Percentiles rank a stretch among this genome's conserved stretches.
Evolutionary conservation across 164 flowering plant species (phyloP).

Genomic region (Taxillus chinensis): DNA sequence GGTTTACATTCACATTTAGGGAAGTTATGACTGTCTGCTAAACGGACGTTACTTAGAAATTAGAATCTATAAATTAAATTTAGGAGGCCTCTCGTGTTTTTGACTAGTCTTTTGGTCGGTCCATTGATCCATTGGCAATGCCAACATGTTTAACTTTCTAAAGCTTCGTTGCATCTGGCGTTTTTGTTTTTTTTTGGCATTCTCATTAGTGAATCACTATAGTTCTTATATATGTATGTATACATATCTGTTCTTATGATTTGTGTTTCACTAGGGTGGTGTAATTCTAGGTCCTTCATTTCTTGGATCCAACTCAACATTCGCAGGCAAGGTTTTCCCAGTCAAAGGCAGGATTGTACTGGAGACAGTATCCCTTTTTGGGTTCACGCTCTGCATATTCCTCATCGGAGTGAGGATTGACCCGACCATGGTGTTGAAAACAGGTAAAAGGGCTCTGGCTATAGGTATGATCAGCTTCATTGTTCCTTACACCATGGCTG

Average conservation of each 20-base stretch:
- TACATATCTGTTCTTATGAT: neutral
- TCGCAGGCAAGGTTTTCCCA: constrained; percentile 25
- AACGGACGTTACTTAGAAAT: too few relatives aligned
- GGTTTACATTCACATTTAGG: too few relatives aligned
- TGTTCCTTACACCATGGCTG: constrained; percentile 22
- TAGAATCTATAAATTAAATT: too few relatives aligned
- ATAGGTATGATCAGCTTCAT: constrained; percentile 24
- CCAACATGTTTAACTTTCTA: too few relatives aligned
- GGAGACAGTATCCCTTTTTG: constrained; percentile 29
- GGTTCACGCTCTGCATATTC: constrained; percentile 36
- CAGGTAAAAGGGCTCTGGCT: constrained; percentile 21
- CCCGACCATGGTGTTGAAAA: constrained; percentile 17
- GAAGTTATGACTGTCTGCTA: too few relatives aligned
- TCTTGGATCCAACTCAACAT: constrained; percentile 21
- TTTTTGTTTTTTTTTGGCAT: neutral
- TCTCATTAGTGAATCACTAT: neutral
- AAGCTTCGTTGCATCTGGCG: too few relatives aligned
- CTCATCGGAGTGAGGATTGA: constrained; percentile 37
- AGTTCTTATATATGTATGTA: neutral
- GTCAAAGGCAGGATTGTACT: constrained; percentile 11
- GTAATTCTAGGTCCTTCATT: constrained; percentile 36
- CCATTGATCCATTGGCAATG: too few relatives aligned
- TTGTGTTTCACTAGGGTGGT: constrained; percentile 29
- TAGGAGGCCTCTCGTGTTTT: too few relatives aligned
- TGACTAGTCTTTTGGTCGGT: too few relatives aligned